These are phyloP conservation scores for Panaeolus papilionaceus DNA, from an alignment of 768 basidiomycete genomes.

Conservation along the genomic window DNA sequence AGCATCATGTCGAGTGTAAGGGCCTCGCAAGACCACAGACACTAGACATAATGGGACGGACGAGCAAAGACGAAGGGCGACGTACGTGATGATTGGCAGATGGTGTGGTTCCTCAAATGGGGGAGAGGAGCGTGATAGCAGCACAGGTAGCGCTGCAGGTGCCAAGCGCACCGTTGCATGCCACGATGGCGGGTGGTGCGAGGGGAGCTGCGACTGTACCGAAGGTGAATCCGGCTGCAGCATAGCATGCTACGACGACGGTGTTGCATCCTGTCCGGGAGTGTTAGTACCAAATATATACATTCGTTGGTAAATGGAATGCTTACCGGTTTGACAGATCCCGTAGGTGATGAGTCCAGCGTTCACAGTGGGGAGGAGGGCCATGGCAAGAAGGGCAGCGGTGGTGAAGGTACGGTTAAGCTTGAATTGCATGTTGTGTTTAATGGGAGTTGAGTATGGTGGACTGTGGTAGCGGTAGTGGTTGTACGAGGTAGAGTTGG, in stretches of 20 bases:
- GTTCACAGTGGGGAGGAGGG: background rate
- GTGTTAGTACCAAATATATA: background rate
- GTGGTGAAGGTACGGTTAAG: background rate
- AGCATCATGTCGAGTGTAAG: background rate
- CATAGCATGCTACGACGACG: conserved; percentile 49
- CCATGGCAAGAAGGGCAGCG: background rate
- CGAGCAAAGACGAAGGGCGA: background rate
- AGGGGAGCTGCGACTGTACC: conserved; percentile 47
- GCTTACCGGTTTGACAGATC: conserved; percentile 48
- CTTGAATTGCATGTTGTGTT: conserved; percentile 6
- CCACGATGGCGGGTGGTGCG: conserved; percentile 44
- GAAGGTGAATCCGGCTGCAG: conserved; percentile 47
- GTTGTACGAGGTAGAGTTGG: background rate
- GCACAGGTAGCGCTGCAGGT: conserved; percentile 41
- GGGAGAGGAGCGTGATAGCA: conserved; percentile 29
- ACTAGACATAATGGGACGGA: background rate
- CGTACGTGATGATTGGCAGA: background rate
- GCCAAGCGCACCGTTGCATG: conserved; percentile 50
- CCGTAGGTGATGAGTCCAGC: conserved; percentile 46
- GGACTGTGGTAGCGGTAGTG: background rate
- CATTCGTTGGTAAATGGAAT: background rate
- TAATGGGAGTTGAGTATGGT: background rate
- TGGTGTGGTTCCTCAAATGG: conserved; percentile 28
- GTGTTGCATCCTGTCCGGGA: conserved; percentile 33
- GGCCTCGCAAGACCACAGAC: background rate